A percentile compares a stretch with the other conserved stretches of the same genome.
Conservation (phyloP, 2,329 filamentous ascomycete genomes). For the Botryotinia narcissicola region DNA sequence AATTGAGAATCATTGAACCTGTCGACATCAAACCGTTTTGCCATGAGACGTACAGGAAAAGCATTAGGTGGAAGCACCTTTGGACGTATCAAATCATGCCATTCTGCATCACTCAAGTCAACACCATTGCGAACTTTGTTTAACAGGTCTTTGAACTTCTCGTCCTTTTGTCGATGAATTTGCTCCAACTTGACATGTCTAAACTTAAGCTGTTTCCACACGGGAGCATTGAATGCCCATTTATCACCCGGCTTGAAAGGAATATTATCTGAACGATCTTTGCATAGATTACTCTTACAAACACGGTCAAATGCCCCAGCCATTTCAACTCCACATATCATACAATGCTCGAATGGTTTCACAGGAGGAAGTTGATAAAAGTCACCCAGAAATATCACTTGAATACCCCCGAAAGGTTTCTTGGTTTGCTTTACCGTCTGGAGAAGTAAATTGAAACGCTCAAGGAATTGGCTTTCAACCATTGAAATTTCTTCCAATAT, state of each 20-base stretch:
- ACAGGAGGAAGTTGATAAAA: conserved; percentile 37
- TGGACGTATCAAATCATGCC: conserved; percentile 26
- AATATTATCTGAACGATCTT: not conserved
- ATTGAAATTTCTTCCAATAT: conserved; percentile 37
- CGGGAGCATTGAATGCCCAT: conserved; percentile 34
- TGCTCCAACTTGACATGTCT: conserved; percentile 31
- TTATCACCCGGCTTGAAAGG: conserved; percentile 27
- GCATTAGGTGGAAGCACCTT: conserved; percentile 24
- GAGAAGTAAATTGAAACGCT: conserved; percentile 31
- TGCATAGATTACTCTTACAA: conserved; percentile 21
- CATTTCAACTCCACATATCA: conserved; percentile 30
- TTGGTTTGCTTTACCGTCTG: conserved; percentile 20
- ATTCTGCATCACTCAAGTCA: conserved; percentile 26
- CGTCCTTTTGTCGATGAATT: conserved; percentile 36
- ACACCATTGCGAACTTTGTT: conserved; percentile 34
- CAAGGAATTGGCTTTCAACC: conserved; percentile 35
- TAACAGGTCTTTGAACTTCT: conserved; percentile 30
- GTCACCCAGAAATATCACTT: conserved; percentile 35
- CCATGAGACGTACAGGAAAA: conserved; percentile 32
- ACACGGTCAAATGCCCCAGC: conserved; percentile 6
- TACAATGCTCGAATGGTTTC: conserved; percentile 32
- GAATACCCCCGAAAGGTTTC: conserved; percentile 33
- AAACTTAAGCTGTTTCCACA: conserved; percentile 31
- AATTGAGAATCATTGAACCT: conserved; percentile 25
- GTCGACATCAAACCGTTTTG: conserved; percentile 25